Evolutionary conservation across 805 yeast species (phyloP), one percentile per base, ranked within the genome.

Genomic region (Candida insectorum): DNA sequence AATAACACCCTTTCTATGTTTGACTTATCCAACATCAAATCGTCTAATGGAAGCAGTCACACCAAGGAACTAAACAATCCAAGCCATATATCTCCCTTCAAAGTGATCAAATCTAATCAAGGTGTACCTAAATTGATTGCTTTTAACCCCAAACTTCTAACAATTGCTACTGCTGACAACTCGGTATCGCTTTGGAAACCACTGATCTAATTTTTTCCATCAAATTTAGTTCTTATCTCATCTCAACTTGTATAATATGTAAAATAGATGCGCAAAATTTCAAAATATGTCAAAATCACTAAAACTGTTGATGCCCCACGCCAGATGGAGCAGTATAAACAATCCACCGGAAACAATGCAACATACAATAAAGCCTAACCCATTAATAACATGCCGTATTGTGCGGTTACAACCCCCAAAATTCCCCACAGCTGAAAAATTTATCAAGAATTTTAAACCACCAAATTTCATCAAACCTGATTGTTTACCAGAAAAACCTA

Each of bases 151-250:
- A 71, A 72, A 41, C 54, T 73, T 22, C 65, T 77, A 52, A 65
- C 73, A 37, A 52, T 84, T 44, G 83, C 86, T 2, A 70, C 87
- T 1, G 86, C 85, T 6, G 84, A 79, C 49, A 71, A 51, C 28
- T 42, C 51, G 5, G 71, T 65, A 6, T 39, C 57, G 5, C 42
- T 66, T 20, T 66, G 72, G 72, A 57, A 56, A 36, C 61, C 69
- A 20, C n/a, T n/a, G n/a, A n/a, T n/a, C n/a, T n/a, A n/a, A n/a
- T n/a, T n/a, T n/a, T n/a, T n/a, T n/a, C n/a, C n/a, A n/a, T n/a
- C n/a, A n/a, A n/a, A n/a, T n/a, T n/a, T n/a, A n/a, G n/a, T n/a
- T n/a, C n/a, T n/a, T n/a, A n/a, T n/a, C n/a, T n/a, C n/a, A n/a
- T 20, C 11, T 20, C 10, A 24, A 12, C n/a, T 9, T 6, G 13